phyloP scores from a whole-genome alignment of 2,329 filamentous ascomycete genomes.

The Fusarium metavorans region DNA sequence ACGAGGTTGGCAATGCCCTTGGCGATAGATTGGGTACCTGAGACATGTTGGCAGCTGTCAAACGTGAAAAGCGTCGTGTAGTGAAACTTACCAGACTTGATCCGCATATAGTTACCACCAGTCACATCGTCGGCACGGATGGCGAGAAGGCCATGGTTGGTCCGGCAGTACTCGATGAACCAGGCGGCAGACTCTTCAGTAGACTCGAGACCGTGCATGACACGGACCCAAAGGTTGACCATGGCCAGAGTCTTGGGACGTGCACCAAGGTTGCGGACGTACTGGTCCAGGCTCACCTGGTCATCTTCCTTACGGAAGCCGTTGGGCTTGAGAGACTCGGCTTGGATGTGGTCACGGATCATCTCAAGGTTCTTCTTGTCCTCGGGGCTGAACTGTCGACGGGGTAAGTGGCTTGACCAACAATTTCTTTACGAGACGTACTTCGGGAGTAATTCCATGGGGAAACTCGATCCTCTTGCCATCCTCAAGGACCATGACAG shows the following conservation, averaged over 20 bases:
- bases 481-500: conserved; percentile 55
- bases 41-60: not conserved
- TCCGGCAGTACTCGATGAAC: conserved; percentile 55
- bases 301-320: conserved; percentile 46
- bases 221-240: conserved; percentile 52
- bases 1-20: conserved; percentile 45
- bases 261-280: conserved; percentile 49
- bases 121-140: conserved; percentile 51
- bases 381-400: conserved; percentile 42
- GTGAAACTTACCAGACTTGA: conserved; percentile 38
- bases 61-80: not conserved
- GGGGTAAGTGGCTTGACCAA: not conserved
- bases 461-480: conserved; percentile 42
- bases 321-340: conserved; percentile 43
- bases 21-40: conserved; percentile 44
- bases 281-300: conserved; percentile 49
- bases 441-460: conserved; percentile 40
- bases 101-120: conserved; percentile 51
- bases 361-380: conserved; percentile 50
- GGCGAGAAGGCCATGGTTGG: conserved; percentile 49
- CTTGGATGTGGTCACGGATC: conserved; percentile 52
- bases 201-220: conserved; percentile 54
- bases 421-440: not conserved
- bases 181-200: conserved; percentile 51
- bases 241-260: conserved; percentile 47